Conservation (phyloP, 1,139 yeast genomes). For the Blastobotrys capitulatus region DNA sequence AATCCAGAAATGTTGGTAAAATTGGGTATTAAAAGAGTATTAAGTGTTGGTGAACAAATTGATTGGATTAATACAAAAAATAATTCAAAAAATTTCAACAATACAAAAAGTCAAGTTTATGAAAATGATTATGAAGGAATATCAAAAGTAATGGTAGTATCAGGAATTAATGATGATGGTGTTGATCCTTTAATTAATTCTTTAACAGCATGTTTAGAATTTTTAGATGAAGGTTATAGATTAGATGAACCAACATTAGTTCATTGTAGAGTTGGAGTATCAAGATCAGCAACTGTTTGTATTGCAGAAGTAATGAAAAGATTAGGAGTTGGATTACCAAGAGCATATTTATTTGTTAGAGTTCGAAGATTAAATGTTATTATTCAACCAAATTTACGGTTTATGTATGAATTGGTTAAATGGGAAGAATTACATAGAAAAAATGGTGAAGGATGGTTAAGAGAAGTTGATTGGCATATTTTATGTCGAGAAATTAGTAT, state of each 20-base stretch:
- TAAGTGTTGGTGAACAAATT: conserved; percentile 84
- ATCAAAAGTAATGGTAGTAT: conserved; percentile 36
- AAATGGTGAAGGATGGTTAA: conserved; percentile 37
- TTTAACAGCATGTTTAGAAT: conserved; percentile 39
- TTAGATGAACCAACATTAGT: conserved; percentile 53
- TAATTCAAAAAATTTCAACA: not conserved
- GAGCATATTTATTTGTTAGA: conserved; percentile 75
- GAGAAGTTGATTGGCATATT: conserved; percentile 89
- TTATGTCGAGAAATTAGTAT: conserved; percentile 78
- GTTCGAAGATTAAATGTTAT: conserved; percentile 82
- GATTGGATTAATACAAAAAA: conserved; percentile 42
- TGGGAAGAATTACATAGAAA: conserved; percentile 55
- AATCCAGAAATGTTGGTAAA: conserved; percentile 56
- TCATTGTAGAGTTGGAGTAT: conserved; percentile 90
- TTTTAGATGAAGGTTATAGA: conserved; percentile 39
- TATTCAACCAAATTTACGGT: conserved; percentile 82
- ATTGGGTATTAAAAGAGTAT: conserved; percentile 67
- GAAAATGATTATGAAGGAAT: conserved; percentile 24
- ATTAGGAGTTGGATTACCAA: conserved; percentile 54
- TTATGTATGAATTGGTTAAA: conserved; percentile 77
- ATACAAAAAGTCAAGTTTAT: conserved; percentile 9
- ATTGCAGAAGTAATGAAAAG: conserved; percentile 87
- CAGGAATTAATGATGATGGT: conserved; percentile 47
- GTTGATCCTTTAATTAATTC: conserved; percentile 41
- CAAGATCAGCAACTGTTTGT: conserved; percentile 84